Evolutionary conservation across 192 early-diverging fungal species (phyloP).

Genomic region (Backusella tarrabulga): DNA sequence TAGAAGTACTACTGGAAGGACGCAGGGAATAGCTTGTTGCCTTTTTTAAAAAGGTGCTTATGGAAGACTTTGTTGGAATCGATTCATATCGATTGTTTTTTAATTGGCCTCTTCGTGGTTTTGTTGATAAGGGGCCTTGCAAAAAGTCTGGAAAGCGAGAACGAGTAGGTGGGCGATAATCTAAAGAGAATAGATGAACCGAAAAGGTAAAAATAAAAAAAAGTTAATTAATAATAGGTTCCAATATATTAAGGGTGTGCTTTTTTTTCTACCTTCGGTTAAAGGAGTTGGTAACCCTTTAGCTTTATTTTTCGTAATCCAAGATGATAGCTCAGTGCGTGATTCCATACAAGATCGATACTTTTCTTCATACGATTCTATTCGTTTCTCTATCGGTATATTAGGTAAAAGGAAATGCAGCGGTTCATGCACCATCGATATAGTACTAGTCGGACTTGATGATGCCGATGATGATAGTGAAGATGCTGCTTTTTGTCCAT

Average conservation of each 20-base stretch:
- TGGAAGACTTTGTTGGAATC: not conserved
- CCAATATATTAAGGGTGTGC: not conserved
- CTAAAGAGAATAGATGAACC: not conserved
- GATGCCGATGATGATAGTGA: not conserved
- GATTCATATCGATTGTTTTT: not conserved
- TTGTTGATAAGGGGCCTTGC: not conserved
- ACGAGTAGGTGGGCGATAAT: not conserved
- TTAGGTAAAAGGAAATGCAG: slow-evolving; percentile 1
- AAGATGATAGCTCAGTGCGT: slow-evolving; percentile 6
- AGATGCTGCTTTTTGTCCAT: not conserved
- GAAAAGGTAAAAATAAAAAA: not conserved
- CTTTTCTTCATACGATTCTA: not conserved
- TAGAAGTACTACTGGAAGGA: not conserved
- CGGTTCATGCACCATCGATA: not conserved
- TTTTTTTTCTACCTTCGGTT: slow-evolving; percentile 11
- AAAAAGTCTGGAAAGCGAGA: slow-evolving; percentile 6
- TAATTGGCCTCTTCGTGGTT: not conserved
- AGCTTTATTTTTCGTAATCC: slow-evolving; percentile 4
- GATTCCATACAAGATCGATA: slow-evolving; percentile 6
- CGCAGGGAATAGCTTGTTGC: slow-evolving; percentile 5
- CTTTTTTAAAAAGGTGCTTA: slow-evolving; percentile 11
- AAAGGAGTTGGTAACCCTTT: slow-evolving; percentile 5
- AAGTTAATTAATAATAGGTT: not conserved
- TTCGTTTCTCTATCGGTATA: not conserved
- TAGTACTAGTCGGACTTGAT: not conserved